These are phyloP conservation scores for Prunus yedoensis DNA, from an alignment of 331 rosid species.

Conservation along the genomic window DNA sequence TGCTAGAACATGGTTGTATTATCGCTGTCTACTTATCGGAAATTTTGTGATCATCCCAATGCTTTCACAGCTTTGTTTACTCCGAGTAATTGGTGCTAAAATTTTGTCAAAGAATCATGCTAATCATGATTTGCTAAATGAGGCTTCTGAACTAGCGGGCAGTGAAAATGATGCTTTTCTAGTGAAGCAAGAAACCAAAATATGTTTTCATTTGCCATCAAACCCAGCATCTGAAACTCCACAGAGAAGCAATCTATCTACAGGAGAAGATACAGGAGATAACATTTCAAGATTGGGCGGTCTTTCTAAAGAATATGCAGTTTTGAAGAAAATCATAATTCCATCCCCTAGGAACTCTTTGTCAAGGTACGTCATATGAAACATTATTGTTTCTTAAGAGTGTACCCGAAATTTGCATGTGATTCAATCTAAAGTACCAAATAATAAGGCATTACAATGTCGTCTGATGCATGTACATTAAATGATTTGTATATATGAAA, in stretches of 20 bases:
- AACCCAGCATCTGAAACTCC: conserved; percentile 34
- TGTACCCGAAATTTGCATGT: not conserved
- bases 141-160: conserved; percentile 36
- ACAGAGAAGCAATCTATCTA: conserved; percentile 35
- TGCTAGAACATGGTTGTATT: conserved; percentile 51
- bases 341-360: conserved; percentile 48
- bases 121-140: conserved; percentile 22
- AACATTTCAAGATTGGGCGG: conserved; percentile 64
- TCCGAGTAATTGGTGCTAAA: conserved; percentile 58
- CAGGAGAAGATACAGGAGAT: conserved; percentile 21
- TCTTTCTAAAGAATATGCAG: conserved; percentile 71
- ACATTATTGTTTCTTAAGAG: not conserved
- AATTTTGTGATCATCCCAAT: conserved; percentile 63
- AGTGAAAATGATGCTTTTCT: conserved; percentile 45
- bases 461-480: not conserved
- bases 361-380: conserved; percentile 57
- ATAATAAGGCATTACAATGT: not conserved
- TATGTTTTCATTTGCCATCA: conserved; percentile 53
- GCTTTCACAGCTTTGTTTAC: conserved; percentile 54
- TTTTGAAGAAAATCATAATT: conserved; percentile 64
- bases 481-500: not conserved
- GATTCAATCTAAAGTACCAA: not conserved
- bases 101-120: conserved; percentile 22
- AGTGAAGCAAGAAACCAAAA: conserved; percentile 52
- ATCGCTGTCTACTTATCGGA: conserved; percentile 67